These are phyloP conservation scores for Tetracentron sinense DNA, from an alignment of 164 flowering plant genomes.

Conservation along the genomic window DNA sequence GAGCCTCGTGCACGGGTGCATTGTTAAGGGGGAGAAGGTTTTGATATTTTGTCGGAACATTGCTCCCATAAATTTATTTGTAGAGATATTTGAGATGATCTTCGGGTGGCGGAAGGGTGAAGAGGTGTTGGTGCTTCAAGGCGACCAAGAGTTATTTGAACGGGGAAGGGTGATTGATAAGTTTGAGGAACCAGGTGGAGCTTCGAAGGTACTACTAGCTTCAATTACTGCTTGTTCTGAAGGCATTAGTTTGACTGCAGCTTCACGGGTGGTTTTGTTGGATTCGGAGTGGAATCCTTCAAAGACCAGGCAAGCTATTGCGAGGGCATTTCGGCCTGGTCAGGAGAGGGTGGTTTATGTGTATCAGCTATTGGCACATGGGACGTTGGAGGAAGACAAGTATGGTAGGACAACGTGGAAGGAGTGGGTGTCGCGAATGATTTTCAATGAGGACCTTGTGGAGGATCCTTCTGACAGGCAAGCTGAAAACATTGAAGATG, in stretches of 20 bases:
- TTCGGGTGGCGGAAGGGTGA: conserved; percentile 66
- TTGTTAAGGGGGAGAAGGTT: conserved; percentile 60
- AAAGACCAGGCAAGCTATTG: conserved; percentile 93
- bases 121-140: conserved; percentile 72
- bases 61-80: conserved; percentile 65
- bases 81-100: conserved; percentile 51
- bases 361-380: conserved; percentile 69
- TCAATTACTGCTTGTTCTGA: conserved; percentile 88
- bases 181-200: conserved; percentile 62
- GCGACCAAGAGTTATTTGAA: conserved; percentile 75
- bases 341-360: conserved; percentile 85
- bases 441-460: conserved; percentile 64
- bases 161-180: conserved; percentile 76
- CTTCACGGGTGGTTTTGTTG: conserved; percentile 84
- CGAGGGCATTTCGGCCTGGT: conserved; percentile 96
- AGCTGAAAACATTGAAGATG: conserved; percentile 82
- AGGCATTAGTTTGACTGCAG: conserved; percentile 93
- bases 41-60: conserved; percentile 83
- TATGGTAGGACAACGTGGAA: conserved; percentile 74
- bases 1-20: conserved; percentile 58
- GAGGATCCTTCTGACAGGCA: conserved; percentile 75
- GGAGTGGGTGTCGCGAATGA: conserved; percentile 87
- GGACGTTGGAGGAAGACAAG: conserved; percentile 80
- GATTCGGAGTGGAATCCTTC: conserved; percentile 99
- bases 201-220: conserved; percentile 65